phyloP scores from a whole-genome alignment of 805 yeast genomes.

The Hanseniaspora clermontiae region DNA sequence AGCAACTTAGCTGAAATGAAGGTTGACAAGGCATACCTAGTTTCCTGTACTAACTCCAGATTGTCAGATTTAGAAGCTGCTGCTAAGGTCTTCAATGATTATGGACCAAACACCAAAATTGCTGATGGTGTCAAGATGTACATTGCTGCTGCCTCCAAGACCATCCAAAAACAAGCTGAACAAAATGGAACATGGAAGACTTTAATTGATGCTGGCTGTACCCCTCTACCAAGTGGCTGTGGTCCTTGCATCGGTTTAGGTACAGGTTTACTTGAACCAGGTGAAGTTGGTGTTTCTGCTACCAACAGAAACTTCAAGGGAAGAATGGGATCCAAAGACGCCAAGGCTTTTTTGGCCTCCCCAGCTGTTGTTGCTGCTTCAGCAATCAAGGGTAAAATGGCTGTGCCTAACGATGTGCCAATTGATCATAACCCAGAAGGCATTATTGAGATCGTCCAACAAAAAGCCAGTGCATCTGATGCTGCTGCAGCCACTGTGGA shows the following conservation, averaged over 20 bases:
- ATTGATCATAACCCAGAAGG: constrained; percentile 44
- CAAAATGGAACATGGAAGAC: constrained; percentile 84
- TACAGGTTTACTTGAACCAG: constrained; percentile 81
- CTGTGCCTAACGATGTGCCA: constrained; percentile 73
- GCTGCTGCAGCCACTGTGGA: constrained; percentile 40
- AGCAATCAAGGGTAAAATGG: constrained; percentile 89
- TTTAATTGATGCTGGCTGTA: constrained; percentile 84
- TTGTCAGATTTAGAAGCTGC: constrained; percentile 88
- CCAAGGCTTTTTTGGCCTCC: constrained; percentile 87
- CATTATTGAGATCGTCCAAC: constrained; percentile 30
- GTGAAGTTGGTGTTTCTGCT: constrained; percentile 96
- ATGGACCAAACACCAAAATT: constrained; percentile 51
- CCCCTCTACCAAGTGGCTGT: constrained; percentile 93
- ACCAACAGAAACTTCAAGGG: constrained; percentile 98
- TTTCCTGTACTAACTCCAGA: constrained; percentile 95
- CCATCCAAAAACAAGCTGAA: constrained; percentile 88
- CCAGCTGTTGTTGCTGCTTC: constrained; percentile 98
- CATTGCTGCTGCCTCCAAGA: constrained; percentile 92
- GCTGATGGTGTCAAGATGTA: constrained; percentile 89
- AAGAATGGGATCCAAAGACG: constrained; percentile 96
- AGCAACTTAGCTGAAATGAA: constrained; percentile 59
- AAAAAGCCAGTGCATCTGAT: constrained; percentile 23
- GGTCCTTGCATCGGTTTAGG: constrained; percentile 99
- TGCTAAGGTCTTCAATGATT: constrained; percentile 53
- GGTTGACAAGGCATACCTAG: constrained; percentile 87